Evolutionary conservation across 176 grass and related monocot species (phyloP).

Genomic region (Saccharum spontaneum): DNA sequence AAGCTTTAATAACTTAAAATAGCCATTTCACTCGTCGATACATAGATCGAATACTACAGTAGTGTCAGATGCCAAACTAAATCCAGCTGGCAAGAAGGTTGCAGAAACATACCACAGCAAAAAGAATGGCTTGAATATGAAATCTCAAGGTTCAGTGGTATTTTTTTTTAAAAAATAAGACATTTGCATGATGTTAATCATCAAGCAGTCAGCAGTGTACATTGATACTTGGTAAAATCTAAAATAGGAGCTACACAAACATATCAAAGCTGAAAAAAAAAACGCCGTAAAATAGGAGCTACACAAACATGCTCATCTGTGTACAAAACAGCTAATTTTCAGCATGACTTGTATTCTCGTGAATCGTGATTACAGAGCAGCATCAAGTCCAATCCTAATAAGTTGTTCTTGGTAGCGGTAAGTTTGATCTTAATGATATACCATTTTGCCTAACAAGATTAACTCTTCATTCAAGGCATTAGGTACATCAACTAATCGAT

Average conservation of each 20-base stretch:
- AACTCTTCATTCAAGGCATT: not conserved
- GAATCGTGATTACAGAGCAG: not conserved
- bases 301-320: not conserved
- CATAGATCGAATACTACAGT: not conserved
- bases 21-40: not conserved
- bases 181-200: not conserved
- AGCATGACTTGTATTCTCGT: not conserved
- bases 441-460: not conserved
- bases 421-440: not conserved
- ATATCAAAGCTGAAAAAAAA: not conserved
- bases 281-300: not conserved
- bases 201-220: not conserved
- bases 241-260: not conserved
- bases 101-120: not conserved
- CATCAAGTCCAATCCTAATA: not conserved
- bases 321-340: not conserved
- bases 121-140: not conserved
- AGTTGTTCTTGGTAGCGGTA: not conserved
- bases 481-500: not conserved
- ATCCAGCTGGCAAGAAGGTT: not conserved
- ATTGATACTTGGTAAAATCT: slow-evolving; percentile 3
- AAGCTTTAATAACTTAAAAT: not conserved
- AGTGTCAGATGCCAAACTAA: not conserved
- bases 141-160: not conserved
- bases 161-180: not conserved